Base-by-base conservation (phyloP, 805 yeast species). In the Candida silvicultrix region DNA sequence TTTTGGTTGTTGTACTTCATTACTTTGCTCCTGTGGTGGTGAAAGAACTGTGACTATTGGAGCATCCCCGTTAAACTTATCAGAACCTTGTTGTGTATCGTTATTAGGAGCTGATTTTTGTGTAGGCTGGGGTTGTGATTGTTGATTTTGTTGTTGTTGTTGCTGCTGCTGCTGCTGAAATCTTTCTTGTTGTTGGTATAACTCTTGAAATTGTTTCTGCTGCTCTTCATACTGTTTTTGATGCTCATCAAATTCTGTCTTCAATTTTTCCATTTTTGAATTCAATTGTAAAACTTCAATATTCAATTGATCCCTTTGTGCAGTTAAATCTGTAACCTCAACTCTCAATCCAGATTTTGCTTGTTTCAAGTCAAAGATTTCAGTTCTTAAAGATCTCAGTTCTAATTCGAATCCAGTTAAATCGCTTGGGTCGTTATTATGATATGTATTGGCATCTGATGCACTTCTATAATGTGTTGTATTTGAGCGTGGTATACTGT, bases 261-360 rank as follows among this genome's bases (percentile, higher is more conserved):
- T 34, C 21, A 54, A 35, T 14, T 40, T 46, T 11, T 69, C 29
- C 46, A 61, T 48, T 44, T 58, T 54, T 16, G 47, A 49, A 18
- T 56, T 47, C 38, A 76, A 54, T 4, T 53, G 56, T 7, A 59
- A 53, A 23, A 82, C 64, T 45, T 81, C 87, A 16, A 54, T 49
- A 41, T 63, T 65, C 43, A 88, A 63, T 16, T 65, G 62, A 31
- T 66, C 68, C 62, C 75, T 82, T 41, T 74, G 73, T 0, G 54
- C 49, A 28, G 65, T 71, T 50, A 89, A 65, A 18, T 66, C 73
- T 41, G 70, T 74, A 14, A 85, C 70, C 36, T 84, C 89, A 38
- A 65, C 68, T 19, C 67, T 47, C 32, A 83, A 52, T 6, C 61
- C 60, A 2, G 73, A 69, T 50, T 75, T 78, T 1, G 69, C 64